Evolutionary conservation across 2,329 filamentous ascomycete species (phyloP).

Genomic region (Epichloe festucae): DNA sequence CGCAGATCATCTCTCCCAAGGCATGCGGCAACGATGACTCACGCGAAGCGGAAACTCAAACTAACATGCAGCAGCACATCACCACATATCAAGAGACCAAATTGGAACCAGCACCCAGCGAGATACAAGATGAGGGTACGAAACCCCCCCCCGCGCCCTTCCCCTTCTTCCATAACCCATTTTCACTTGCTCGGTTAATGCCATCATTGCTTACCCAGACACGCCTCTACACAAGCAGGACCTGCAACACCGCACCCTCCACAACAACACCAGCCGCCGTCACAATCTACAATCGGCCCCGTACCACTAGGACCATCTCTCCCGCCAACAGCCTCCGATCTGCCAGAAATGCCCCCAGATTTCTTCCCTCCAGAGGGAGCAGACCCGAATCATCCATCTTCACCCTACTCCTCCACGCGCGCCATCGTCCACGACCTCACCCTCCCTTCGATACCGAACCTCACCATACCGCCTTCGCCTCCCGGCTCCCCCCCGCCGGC

Average conservation of each 20-base stretch:
- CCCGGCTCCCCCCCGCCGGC: conserved; percentile 42
- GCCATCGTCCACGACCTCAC: conserved; percentile 58
- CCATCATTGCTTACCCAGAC: too few species aligned
- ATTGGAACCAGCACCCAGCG: not conserved
- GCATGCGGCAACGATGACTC: not conserved
- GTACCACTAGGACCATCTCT: conserved; percentile 26
- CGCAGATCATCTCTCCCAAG: not conserved
- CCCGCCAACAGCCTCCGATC: conserved; percentile 17
- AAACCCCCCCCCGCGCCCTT: not conserved
- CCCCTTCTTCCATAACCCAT: not conserved
- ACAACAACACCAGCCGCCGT: not conserved
- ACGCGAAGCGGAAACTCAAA: not conserved
- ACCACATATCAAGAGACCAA: not conserved
- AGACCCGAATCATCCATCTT: conserved; percentile 22
- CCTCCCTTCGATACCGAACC: conserved; percentile 56
- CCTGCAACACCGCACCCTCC: not conserved
- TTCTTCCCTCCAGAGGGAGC: conserved; percentile 15
- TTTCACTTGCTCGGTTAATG: too few species aligned
- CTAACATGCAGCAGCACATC: not conserved
- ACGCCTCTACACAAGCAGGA: not conserved
- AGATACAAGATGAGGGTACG: not conserved
- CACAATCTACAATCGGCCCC: conserved; percentile 14
- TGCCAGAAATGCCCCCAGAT: conserved; percentile 8
- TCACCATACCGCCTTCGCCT: conserved; percentile 63
- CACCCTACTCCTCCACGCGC: conserved; percentile 55